Percentiles rank a stretch among this genome's conserved stretches.
phyloP scores from a whole-genome alignment of 2,329 filamentous ascomycete species.

The Sporothrix protearum region DNA sequence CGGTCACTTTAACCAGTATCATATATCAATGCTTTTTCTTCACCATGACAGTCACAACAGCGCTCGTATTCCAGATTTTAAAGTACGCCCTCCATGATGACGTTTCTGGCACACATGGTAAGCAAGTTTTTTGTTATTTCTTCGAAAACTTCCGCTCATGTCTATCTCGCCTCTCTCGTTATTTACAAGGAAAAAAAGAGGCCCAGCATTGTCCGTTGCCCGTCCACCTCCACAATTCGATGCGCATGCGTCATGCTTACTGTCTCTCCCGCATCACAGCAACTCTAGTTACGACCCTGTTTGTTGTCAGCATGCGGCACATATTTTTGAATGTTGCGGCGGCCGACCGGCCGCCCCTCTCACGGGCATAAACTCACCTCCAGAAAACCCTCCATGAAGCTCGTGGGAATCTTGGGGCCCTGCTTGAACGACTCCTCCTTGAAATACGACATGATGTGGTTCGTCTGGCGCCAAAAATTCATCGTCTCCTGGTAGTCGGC shows the following conservation, averaged over 20 bases:
- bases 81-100: not conserved
- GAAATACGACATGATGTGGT: conserved; percentile 96
- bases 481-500: conserved; percentile 97
- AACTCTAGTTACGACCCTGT: conserved; percentile 56
- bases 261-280: conserved; percentile 8
- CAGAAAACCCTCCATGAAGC: conserved; percentile 91
- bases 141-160: conserved; percentile 5
- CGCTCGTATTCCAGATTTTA: not conserved
- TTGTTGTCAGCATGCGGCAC: conserved; percentile 15
- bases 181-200: conserved; percentile 15
- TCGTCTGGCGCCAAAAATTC: conserved; percentile 98
- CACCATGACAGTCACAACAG: not conserved
- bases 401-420: conserved; percentile 73
- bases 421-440: conserved; percentile 74
- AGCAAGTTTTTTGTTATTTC: not conserved
- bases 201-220: not conserved
- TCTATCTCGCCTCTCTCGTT: not conserved
- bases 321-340: not conserved
- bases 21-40: not conserved
- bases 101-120: not conserved
- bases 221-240: not conserved
- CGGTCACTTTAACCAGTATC: not conserved
- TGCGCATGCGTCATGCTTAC: conserved; percentile 33
- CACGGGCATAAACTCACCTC: conserved; percentile 52
- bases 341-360: no score